Base-by-base conservation (phyloP, 1,139 yeast species). In the Debaryomyces robertsiae region DNA sequence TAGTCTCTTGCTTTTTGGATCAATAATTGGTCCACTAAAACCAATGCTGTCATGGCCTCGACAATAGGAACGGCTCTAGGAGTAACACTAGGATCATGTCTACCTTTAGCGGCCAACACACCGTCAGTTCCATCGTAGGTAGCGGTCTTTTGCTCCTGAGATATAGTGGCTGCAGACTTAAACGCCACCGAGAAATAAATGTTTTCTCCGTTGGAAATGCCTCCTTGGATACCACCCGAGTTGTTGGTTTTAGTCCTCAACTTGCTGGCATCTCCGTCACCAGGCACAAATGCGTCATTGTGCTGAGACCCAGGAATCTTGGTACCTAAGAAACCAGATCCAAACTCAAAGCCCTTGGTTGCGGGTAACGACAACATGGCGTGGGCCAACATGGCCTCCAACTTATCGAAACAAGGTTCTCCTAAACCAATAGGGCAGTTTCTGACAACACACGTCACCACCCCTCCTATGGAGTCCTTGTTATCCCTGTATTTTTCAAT, bases 21-120 rank as follows among this genome's bases (percentile, higher is more conserved):
- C 68, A 93, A 68, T 44, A 84, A 69, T 47, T 88, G 83, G 63
- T 93, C 98, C 39, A 91, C 93, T 51, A 93, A 68, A 2, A 89
- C 97, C 52, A 94, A 74, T 6, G 98, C 95, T 41, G 98, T 80
- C 98, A 93, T 93, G 33, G 98, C 89, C 69, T 93, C 98, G 33
- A 93, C 98, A 58, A 93, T 93, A 39, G 98, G 98, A 43, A 93
- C 91, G 23, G 98, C 98, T 66, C 98, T 82, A 49, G 98, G 98
- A 10, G 95, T 95, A 42, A 93, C 98, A 58, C 93, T 89, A 23
- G 98, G 98, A 62, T 93, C 98, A 60, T 93, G 98, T 74, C 98
- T 85, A 46, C 98, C 98, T 63, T 93, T 83, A 30, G 98, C 96
- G 40, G 95, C 96, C 49, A 93, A 77, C 13, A 84, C 81, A 57